phyloP scores from a whole-genome alignment of 257 asterid species.

The Echites panduratus region DNA sequence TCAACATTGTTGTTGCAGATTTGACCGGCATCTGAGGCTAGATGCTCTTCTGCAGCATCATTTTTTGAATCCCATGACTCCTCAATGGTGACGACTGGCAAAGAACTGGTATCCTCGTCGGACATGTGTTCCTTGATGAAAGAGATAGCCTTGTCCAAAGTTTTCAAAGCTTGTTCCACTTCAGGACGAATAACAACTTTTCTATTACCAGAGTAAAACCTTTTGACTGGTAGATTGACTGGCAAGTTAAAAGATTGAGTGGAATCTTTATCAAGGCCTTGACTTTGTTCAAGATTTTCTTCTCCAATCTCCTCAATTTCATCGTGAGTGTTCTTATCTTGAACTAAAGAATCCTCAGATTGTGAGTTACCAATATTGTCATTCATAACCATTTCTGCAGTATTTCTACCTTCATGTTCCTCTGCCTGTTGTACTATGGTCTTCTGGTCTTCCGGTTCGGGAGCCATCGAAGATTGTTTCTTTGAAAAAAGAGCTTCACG shows the following conservation, averaged over 20 bases:
- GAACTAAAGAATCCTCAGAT: constrained; percentile 14
- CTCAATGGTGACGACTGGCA: constrained; percentile 11
- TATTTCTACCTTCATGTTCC: constrained; percentile 2
- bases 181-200: constrained; percentile 24
- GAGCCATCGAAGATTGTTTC: constrained; percentile 10
- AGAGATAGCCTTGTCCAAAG: constrained; percentile 54
- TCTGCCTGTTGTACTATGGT: constrained; percentile 16
- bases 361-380: constrained; percentile 17
- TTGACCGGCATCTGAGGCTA: constrained; percentile 27
- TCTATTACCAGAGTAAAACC: constrained; percentile 13
- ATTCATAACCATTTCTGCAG: constrained; percentile 10
- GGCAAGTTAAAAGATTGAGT: constrained; percentile 11
- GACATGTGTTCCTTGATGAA: constrained; percentile 36
- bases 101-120: constrained; percentile 14
- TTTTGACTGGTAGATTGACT: constrained; percentile 21
- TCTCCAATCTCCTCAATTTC: constrained; percentile 55
- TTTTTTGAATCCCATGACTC: constrained; percentile 16
- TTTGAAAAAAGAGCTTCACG: constrained; percentile 50
- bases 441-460: constrained; percentile 18
- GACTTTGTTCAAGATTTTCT: constrained; percentile 23
- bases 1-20: constrained; percentile 12
- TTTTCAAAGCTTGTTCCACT: constrained; percentile 49
- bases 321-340: constrained; percentile 13
- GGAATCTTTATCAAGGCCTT: constrained; percentile 17
- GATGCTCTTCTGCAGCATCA: constrained; percentile 20